These are phyloP conservation scores for Leptodermis oblonga DNA, from an alignment of 257 asterid species.

Conservation along the genomic window DNA sequence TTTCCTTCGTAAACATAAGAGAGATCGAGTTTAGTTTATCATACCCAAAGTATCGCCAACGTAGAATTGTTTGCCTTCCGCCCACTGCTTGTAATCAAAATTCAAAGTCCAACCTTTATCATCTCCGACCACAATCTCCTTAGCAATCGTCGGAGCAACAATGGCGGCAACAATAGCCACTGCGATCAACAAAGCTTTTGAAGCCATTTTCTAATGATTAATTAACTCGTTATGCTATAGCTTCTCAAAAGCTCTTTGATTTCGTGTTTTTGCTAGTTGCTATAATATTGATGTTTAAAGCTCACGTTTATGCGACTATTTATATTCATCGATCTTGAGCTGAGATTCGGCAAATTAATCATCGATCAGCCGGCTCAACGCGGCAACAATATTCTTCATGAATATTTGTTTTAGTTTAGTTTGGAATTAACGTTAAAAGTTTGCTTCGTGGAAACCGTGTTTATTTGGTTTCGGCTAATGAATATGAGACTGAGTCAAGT, in stretches of 20 bases:
- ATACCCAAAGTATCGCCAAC: conserved; percentile 42
- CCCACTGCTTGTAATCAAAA: conserved; percentile 36
- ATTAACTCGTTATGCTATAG: not conserved
- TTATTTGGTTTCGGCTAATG: not conserved
- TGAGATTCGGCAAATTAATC: no score
- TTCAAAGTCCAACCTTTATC: conserved; percentile 32
- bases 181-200: conserved; percentile 23
- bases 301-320: not conserved
- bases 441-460: conserved; percentile 4
- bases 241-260: not conserved
- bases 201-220: conserved; percentile 22
- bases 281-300: not conserved
- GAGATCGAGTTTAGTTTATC: no score
- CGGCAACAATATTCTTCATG: conserved; percentile 5
- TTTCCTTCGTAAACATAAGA: no score
- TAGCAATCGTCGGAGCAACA: conserved; percentile 26
- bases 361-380: conserved; percentile 9
- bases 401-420: not conserved
- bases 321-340: not conserved
- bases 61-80: conserved; percentile 27
- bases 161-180: conserved; percentile 18
- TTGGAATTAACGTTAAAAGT: conserved; percentile 5
- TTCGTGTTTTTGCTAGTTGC: not conserved
- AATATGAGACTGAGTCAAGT: not conserved
- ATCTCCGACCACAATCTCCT: conserved; percentile 40